Conservation (phyloP, 352 stramenopile species). For the Peronospora belbahrii region DNA sequence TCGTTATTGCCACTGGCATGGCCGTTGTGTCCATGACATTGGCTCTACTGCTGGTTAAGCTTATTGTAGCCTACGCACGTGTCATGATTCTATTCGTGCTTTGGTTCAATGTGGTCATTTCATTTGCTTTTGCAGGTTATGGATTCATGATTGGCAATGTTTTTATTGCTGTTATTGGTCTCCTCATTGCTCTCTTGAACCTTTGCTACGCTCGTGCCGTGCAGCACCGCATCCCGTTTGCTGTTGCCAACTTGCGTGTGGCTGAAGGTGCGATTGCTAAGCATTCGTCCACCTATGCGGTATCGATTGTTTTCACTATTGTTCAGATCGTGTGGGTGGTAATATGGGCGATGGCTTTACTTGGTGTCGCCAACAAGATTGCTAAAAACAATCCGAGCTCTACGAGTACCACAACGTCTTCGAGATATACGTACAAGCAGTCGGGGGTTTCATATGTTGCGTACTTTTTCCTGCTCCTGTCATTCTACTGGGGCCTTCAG, state of each 20-base stretch:
- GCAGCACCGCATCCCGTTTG: constrained; percentile 90
- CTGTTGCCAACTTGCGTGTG: constrained; percentile 86
- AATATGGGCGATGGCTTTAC: constrained; percentile 82
- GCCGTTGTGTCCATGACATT: constrained; percentile 51
- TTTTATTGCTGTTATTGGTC: constrained; percentile 57
- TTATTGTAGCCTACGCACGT: constrained; percentile 69
- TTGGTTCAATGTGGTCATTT: constrained; percentile 80
- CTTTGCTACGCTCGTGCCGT: constrained; percentile 84
- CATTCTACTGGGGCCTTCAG: constrained; percentile 91
- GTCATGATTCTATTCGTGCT: constrained; percentile 83
- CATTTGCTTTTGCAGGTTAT: constrained; percentile 55
- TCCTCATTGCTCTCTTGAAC: constrained; percentile 57
- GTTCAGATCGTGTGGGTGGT: constrained; percentile 87
- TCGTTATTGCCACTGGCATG: constrained; percentile 50
- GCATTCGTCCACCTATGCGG: constrained; percentile 81
- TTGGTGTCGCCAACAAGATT: constrained; percentile 83
- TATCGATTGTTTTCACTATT: constrained; percentile 83
- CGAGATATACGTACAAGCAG: constrained; percentile 29
- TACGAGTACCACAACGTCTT: constrained; percentile 18
- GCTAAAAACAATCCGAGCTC: constrained; percentile 37
- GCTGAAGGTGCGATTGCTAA: constrained; percentile 85
- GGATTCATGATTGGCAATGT: constrained; percentile 63
- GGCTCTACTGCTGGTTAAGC: constrained; percentile 61
- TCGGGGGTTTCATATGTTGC: constrained; percentile 30
- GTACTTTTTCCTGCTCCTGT: constrained; percentile 61